Percentiles rank a stretch among this genome's conserved stretches.
Conservation (phyloP, 768 basidiomycete genomes). For the Suillus americanus region DNA sequence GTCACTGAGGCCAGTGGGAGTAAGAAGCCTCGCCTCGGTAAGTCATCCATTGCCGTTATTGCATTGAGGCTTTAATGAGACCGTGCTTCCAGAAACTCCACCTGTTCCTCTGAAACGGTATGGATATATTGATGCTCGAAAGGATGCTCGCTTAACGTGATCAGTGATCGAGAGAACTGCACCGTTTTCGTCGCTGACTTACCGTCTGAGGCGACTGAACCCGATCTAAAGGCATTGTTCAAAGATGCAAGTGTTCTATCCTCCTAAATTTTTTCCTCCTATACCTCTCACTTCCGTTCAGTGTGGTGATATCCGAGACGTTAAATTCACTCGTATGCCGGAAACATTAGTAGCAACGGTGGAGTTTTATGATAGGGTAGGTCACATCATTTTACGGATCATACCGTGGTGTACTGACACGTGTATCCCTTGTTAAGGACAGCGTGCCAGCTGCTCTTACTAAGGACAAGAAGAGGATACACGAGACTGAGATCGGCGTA, state of each 20-base stretch:
- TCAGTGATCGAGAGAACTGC: conserved; percentile 91
- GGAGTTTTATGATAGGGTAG: conserved; percentile 72
- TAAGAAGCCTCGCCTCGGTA: conserved; percentile 68
- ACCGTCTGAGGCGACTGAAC: conserved; percentile 53
- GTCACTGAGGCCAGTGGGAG: conserved; percentile 40
- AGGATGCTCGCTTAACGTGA: not conserved
- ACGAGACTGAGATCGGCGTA: conserved; percentile 75
- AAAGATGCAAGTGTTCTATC: conserved; percentile 66
- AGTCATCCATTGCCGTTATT: conserved; percentile 17
- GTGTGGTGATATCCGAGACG: conserved; percentile 88
- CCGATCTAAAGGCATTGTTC: conserved; percentile 72
- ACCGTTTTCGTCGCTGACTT: conserved; percentile 87
- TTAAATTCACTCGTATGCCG: conserved; percentile 68
- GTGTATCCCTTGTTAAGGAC: conserved; percentile 46
- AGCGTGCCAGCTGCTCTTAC: conserved; percentile 84
- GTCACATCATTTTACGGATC: not conserved
- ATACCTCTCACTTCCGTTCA: conserved; percentile 32
- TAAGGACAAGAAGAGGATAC: conserved; percentile 89
- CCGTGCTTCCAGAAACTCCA: conserved; percentile 39
- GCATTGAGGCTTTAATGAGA: not conserved
- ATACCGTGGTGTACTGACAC: conserved; percentile 1
- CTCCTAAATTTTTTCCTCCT: not conserved
- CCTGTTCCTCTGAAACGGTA: conserved; percentile 61
- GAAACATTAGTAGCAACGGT: conserved; percentile 75
- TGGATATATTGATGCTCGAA: not conserved